Conservation (phyloP, 495 filamentous ascomycete genomes). For the Penicillium steckii region DNA sequence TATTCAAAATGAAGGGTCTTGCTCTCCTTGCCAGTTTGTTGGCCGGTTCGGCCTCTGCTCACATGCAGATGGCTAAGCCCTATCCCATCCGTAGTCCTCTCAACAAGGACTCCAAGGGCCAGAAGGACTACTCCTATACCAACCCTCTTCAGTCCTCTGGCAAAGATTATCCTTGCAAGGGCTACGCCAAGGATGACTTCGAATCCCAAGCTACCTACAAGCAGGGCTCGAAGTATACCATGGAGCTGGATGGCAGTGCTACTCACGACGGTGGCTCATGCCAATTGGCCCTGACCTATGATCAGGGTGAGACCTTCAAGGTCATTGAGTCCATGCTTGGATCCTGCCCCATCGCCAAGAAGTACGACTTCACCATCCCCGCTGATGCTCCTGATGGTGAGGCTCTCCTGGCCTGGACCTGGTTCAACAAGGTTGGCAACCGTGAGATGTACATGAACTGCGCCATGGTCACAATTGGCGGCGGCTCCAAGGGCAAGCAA, state of each 20-base stretch:
- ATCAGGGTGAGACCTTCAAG: conserved; percentile 65
- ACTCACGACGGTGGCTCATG: conserved; percentile 86
- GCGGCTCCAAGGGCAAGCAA: conserved; percentile 30
- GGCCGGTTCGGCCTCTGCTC: conserved; percentile 39
- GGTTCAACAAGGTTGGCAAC: conserved; percentile 89
- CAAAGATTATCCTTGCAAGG: conserved; percentile 53
- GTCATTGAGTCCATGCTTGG: conserved; percentile 82
- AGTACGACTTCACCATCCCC: conserved; percentile 50
- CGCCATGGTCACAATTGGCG: conserved; percentile 65
- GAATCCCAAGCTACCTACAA: conserved; percentile 43
- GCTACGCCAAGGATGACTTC: conserved; percentile 48
- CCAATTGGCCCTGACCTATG: conserved; percentile 80
- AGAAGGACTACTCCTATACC: conserved; percentile 53
- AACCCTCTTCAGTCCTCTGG: conserved; percentile 43
- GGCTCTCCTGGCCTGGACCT: conserved; percentile 78
- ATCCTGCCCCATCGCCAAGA: conserved; percentile 65
- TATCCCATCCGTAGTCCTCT: conserved; percentile 49
- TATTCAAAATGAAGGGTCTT: conserved; percentile 40
- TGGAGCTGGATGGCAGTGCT: conserved; percentile 51
- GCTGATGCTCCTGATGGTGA: conserved; percentile 43
- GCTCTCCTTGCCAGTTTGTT: conserved; percentile 31
- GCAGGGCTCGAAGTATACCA: conserved; percentile 38
- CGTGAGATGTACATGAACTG: conserved; percentile 98
- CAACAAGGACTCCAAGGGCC: conserved; percentile 30
- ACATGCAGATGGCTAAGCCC: conserved; percentile 48